Conservation (phyloP, 495 filamentous ascomycete species). For the Talaromyces wortmannii region DNA sequence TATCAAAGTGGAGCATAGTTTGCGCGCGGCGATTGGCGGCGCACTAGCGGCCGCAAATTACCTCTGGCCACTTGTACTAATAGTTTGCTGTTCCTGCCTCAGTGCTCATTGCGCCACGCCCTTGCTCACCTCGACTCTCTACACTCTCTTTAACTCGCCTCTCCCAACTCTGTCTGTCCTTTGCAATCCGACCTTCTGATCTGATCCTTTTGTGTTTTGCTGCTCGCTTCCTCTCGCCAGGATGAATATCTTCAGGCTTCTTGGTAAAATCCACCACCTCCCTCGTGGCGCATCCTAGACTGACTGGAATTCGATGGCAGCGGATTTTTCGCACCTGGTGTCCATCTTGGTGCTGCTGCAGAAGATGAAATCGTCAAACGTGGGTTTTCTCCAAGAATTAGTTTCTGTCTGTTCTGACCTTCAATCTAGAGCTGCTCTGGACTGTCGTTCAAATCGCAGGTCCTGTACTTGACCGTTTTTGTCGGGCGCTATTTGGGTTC, state of each 20-base stretch:
- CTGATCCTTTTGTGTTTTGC: not conserved
- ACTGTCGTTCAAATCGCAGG: constrained; percentile 97
- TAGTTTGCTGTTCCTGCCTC: not conserved
- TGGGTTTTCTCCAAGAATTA: constrained; percentile 29
- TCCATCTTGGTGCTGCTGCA: constrained; percentile 92
- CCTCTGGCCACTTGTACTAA: not conserved
- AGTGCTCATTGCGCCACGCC: no score
- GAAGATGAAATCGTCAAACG: constrained; percentile 90
- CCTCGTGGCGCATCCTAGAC: constrained; percentile 4
- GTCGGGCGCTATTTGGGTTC: constrained; percentile 83
- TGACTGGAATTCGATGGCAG: constrained; percentile 31
- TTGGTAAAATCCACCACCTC: constrained; percentile 47
- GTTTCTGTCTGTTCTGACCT: not conserved
- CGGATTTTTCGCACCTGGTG: constrained; percentile 88
- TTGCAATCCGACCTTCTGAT: not conserved
- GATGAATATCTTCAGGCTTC: constrained; percentile 88
- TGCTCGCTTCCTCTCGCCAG: constrained; percentile 5
- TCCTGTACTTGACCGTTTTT: constrained; percentile 88
- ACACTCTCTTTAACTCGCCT: not conserved
- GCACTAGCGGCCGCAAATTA: no score
- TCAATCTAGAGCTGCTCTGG: constrained; percentile 78
- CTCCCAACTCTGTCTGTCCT: not conserved
- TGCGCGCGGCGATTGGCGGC: no score
- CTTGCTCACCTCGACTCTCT: not conserved
- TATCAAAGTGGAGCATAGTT: no score